Conservation (phyloP, 495 filamentous ascomycete species). For the Tuber indicum region DNA sequence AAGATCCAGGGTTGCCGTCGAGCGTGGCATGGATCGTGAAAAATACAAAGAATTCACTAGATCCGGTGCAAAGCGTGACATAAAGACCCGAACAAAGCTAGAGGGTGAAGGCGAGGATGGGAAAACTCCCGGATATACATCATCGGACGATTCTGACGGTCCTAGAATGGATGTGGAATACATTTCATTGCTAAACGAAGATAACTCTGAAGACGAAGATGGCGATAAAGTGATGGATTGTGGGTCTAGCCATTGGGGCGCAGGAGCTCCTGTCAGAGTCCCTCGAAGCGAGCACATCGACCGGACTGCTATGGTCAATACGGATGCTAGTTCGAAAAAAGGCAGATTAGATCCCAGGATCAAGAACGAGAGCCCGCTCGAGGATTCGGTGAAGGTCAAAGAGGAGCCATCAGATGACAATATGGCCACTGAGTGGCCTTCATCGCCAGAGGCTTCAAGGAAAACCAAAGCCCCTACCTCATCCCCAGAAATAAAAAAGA, state of each 20-base stretch:
- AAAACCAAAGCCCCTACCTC: slow-evolving; percentile 6
- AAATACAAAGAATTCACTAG: slow-evolving; percentile 2
- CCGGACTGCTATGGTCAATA: slow-evolving; percentile 30
- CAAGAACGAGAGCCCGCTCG: slow-evolving; percentile 34
- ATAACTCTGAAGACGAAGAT: slow-evolving; percentile 11
- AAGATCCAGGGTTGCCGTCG: slow-evolving; percentile 26
- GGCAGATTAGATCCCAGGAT: slow-evolving; percentile 26
- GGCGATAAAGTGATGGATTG: slow-evolving; percentile 11
- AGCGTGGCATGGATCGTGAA: slow-evolving; percentile 21
- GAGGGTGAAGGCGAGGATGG: slow-evolving; percentile 11
- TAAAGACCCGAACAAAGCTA: slow-evolving; percentile 7
- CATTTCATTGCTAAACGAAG: slow-evolving; percentile 30
- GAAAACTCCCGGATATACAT: slow-evolving; percentile 10
- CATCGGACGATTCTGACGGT: slow-evolving; percentile 35
- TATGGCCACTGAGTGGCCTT: background rate
- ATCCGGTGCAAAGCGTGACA: background rate
- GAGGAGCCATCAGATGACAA: slow-evolving; percentile 31
- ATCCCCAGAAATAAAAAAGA: slow-evolving; percentile 9
- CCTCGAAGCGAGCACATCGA: slow-evolving; percentile 32
- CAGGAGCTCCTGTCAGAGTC: slow-evolving; percentile 37
- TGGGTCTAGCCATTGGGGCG: slow-evolving; percentile 19
- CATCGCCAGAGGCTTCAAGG: slow-evolving; percentile 7
- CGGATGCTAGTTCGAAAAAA: slow-evolving; percentile 31
- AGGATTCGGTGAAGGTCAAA: slow-evolving; percentile 35
- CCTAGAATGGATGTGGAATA: slow-evolving; percentile 36